Evolutionary conservation across 257 asterid species (phyloP), one percentile per base, ranked within the genome.

Genomic region (Jacaranda copaia): DNA sequence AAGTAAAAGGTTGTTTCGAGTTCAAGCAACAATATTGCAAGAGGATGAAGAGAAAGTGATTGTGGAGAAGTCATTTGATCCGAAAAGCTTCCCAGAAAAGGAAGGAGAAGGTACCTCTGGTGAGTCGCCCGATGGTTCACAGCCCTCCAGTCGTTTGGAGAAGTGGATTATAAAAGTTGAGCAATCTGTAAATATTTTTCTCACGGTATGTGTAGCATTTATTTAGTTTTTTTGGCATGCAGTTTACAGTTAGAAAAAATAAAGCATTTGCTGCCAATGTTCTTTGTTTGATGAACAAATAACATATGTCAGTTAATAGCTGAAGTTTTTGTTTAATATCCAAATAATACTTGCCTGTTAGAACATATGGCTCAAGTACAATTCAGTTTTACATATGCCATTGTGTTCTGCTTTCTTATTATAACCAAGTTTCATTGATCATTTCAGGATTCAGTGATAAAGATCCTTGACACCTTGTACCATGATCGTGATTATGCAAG

Each of bases 391-490:
- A 62, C 46, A 4, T 52, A 46, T 42, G 56, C 55, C 45, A 43
- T 35, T 51, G 32, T 39, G 8, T 70, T 18, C 46, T 55, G 55
- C 51, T 66, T 78, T 74, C 83, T 51, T 61, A 42, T 75, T 73
- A 18, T 82, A 60, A 71, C 67, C 75, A 60, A 13, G 57, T 77
- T 65, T 56, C 51, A 15, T 84, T 70, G 70, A 48, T 75, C 57
- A 59, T 78, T 85, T 81, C 97, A 93, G 99, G 98, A 93, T 20
- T 81, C 99, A 4, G 98, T 92, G 79, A 85, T 96, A 88, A 90
- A 85, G 89, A 84, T 96, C 78, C 98, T 93, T 15, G 99, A 96
- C 82, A 75, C 88, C 72, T 83, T 96, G 79, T 93, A 96, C 85
- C 90, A 73, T 16, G 97, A 93, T 79, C 97, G 99, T 51, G 35